Percentiles rank a stretch among this genome's conserved stretches.
phyloP scores from a whole-genome alignment of 495 filamentous ascomycete genomes.

The Hypoxylon perforatum region DNA sequence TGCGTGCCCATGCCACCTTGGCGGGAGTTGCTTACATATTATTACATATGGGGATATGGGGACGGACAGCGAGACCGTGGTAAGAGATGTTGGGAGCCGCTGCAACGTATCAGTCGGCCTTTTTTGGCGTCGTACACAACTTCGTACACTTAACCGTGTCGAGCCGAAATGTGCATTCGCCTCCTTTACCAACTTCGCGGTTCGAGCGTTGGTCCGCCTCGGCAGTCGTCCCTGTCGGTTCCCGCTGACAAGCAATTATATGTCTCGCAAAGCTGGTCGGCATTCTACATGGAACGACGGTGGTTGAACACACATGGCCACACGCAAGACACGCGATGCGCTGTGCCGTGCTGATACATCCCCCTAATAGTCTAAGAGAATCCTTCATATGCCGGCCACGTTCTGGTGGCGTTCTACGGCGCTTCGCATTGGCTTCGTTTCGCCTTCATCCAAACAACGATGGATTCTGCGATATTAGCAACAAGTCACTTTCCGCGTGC shows the following conservation, averaged over 20 bases:
- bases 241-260: constrained; percentile 6
- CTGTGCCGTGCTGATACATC: constrained; percentile 38
- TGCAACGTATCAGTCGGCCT: constrained; percentile 40
- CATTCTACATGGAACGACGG: not conserved
- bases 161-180: constrained; percentile 19
- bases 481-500: constrained; percentile 31
- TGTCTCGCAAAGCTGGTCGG: not conserved
- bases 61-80: too few species aligned
- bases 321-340: too few species aligned
- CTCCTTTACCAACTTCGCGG: not conserved
- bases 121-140: not conserved
- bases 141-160: constrained; percentile 4
- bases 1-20: not conserved
- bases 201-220: constrained; percentile 17
- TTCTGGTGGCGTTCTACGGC: constrained; percentile 33
- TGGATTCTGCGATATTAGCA: constrained; percentile 38
- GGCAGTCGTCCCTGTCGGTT: constrained; percentile 27
- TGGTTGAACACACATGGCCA: too few species aligned
- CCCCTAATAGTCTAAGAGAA: constrained; percentile 13
- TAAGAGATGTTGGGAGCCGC: constrained; percentile 12
- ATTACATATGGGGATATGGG: not conserved
- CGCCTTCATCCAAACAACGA: constrained; percentile 40
- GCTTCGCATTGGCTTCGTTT: constrained; percentile 31
- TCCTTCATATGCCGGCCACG: constrained; percentile 39
- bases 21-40: not conserved